phyloP scores from a whole-genome alignment of 768 basidiomycete genomes.

The Suillus weaverae region DNA sequence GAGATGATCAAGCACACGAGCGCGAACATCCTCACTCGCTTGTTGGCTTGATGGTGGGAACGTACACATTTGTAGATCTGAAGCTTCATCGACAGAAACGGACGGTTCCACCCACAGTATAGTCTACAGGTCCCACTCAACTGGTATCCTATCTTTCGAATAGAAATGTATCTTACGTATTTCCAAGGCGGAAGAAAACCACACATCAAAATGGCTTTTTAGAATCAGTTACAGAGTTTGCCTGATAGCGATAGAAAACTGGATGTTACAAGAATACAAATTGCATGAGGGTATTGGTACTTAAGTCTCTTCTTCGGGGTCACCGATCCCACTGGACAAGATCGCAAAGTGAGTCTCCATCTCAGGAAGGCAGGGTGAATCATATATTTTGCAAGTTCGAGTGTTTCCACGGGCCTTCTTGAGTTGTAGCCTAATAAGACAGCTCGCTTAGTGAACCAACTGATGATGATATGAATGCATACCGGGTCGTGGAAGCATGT shows the following conservation, averaged over 20 bases:
- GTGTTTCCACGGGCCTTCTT: conserved; percentile 91
- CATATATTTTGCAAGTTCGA: conserved; percentile 95
- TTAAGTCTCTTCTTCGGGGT: conserved; percentile 85
- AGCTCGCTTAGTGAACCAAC: conserved; percentile 10
- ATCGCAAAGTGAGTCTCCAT: conserved; percentile 96
- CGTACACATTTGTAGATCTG: background rate
- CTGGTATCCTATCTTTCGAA: conserved; percentile 36
- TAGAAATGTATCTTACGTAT: conserved; percentile 7
- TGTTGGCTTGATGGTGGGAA: conserved; percentile 56
- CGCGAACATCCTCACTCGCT: conserved; percentile 87
- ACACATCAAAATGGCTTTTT: conserved; percentile 14
- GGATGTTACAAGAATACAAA: conserved; percentile 2
- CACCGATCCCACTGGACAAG: conserved; percentile 86
- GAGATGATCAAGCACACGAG: conserved; percentile 75
- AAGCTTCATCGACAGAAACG: conserved; percentile 24
- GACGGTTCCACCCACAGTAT: conserved; percentile 33
- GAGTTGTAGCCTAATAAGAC: conserved; percentile 67
- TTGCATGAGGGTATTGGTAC: background rate
- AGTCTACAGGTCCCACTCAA: conserved; percentile 45
- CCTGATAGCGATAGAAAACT: conserved; percentile 13
- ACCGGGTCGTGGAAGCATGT: conserved; percentile 97
- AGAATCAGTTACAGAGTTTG: conserved; percentile 12
- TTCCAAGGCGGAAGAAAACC: background rate
- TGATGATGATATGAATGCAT: conserved; percentile 15
- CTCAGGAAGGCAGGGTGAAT: conserved; percentile 96